phyloP scores from a whole-genome alignment of 305 asterid species.

The Plantago coronopus region DNA sequence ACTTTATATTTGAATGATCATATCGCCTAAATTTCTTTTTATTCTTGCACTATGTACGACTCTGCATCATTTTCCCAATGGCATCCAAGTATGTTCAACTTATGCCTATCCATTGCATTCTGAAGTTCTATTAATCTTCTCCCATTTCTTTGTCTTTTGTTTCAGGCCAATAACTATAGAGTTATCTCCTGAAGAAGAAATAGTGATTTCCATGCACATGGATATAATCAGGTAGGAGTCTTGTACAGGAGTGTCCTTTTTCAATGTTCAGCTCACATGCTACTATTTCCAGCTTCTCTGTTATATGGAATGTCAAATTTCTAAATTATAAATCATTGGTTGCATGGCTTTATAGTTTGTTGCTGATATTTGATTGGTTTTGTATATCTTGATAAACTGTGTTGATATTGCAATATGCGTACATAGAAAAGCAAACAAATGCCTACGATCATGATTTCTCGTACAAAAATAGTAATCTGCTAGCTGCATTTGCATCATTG shows the following conservation, averaged over 20 bases:
- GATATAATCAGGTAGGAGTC: slow-evolving; percentile 66
- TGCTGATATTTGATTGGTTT: not conserved
- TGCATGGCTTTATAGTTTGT: not conserved
- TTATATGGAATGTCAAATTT: slow-evolving; percentile 2
- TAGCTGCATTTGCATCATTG: no score
- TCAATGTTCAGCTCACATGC: slow-evolving; percentile 5
- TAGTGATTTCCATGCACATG: slow-evolving; percentile 83
- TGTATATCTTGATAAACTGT: slow-evolving; percentile 1
- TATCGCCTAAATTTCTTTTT: not conserved
- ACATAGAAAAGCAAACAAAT: not conserved
- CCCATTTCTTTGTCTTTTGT: slow-evolving; percentile 22
- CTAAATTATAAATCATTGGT: slow-evolving; percentile 19
- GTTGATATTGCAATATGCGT: slow-evolving; percentile 1
- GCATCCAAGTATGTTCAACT: slow-evolving; percentile 9
- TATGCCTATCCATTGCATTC: slow-evolving; percentile 24
- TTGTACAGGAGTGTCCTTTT: slow-evolving; percentile 18
- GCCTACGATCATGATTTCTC: not conserved
- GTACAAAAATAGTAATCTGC: no score
- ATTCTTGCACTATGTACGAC: not conserved
- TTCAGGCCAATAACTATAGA: slow-evolving; percentile 79
- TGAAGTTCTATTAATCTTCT: slow-evolving; percentile 26
- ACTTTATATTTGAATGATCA: not conserved
- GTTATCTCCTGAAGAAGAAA: slow-evolving; percentile 94
- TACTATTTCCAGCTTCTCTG: not conserved
- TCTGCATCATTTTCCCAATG: not conserved